These are phyloP conservation scores for Ustilago trichophora DNA, from an alignment of 1,284 basidiomycete species.

Conservation along the genomic window DNA sequence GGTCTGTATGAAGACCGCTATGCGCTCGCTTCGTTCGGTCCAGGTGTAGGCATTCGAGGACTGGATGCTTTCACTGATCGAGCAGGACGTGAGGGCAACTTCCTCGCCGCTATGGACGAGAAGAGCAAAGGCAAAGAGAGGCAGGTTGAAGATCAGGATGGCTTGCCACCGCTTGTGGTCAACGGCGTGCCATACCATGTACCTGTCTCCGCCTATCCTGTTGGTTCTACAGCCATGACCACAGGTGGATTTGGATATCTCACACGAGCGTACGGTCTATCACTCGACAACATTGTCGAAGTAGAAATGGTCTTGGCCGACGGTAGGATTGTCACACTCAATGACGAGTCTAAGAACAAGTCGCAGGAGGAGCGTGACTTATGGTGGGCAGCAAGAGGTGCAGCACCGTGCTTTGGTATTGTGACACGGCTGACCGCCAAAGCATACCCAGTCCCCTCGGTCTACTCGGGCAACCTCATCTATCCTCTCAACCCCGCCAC, in stretches of 20 bases:
- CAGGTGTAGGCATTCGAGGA: slow-evolving; percentile 49
- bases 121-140: slow-evolving; percentile 37
- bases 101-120: slow-evolving; percentile 16
- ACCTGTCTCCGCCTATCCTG: slow-evolving; percentile 69
- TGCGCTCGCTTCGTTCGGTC: slow-evolving; percentile 50
- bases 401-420: slow-evolving; percentile 82
- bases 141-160: slow-evolving; percentile 7
- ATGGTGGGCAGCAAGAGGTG: slow-evolving; percentile 89
- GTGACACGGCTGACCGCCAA: slow-evolving; percentile 84
- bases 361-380: slow-evolving; percentile 69
- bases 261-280: slow-evolving; percentile 79
- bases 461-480: slow-evolving; percentile 88
- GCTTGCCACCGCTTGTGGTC: slow-evolving; percentile 26
- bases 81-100: slow-evolving; percentile 49
- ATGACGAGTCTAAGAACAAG: slow-evolving; percentile 44
- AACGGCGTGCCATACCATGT: slow-evolving; percentile 58
- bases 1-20: slow-evolving; percentile 51
- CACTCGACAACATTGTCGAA: slow-evolving; percentile 57
- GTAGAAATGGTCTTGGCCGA: slow-evolving; percentile 63
- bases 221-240: slow-evolving; percentile 81
- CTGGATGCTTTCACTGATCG: slow-evolving; percentile 53
- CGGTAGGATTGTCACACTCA: slow-evolving; percentile 54
- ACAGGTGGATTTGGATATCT: slow-evolving; percentile 90
- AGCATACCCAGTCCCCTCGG: slow-evolving; percentile 85
- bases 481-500: slow-evolving; percentile 85